A percentile compares a stretch with the other conserved stretches of the same genome.
Conservation (phyloP, 805 yeast genomes). For the Cyberlindnera suaveolens region DNA sequence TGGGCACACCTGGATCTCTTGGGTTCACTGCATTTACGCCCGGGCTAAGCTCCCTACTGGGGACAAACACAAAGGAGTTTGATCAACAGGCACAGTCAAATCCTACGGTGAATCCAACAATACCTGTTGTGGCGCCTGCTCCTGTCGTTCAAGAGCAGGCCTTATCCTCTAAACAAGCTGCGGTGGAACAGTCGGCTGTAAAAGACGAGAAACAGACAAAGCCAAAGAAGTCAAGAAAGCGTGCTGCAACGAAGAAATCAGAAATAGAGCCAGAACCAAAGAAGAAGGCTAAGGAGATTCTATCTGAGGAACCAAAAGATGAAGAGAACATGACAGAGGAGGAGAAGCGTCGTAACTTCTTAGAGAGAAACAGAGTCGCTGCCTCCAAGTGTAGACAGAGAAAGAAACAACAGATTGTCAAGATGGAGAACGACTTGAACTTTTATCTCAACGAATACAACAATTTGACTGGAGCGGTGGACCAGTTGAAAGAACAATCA, state of each 20-base stretch:
- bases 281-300: background rate
- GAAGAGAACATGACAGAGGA: conserved; percentile 46
- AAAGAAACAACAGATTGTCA: conserved; percentile 80
- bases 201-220: background rate
- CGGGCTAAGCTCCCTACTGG: conserved; percentile 26
- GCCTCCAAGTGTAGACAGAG: conserved; percentile 94
- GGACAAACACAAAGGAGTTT: conserved; percentile 13
- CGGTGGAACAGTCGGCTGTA: background rate
- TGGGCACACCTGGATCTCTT: conserved; percentile 19
- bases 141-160: too few relatives aligned
- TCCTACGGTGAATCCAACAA: background rate
- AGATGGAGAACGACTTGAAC: conserved; percentile 74
- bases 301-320: background rate
- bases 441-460: conserved; percentile 68
- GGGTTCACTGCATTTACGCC: conserved; percentile 29
- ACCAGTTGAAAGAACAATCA: conserved; percentile 54
- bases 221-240: background rate
- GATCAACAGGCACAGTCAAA: conserved; percentile 12
- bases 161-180: background rate
- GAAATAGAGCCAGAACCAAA: background rate
- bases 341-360: conserved; percentile 65
- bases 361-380: conserved; percentile 91
- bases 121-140: too few relatives aligned
- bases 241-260: background rate
- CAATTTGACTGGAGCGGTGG: conserved; percentile 51